Conservation (phyloP, 208 protist species). For the Trypanosoma conorhini region DNA sequence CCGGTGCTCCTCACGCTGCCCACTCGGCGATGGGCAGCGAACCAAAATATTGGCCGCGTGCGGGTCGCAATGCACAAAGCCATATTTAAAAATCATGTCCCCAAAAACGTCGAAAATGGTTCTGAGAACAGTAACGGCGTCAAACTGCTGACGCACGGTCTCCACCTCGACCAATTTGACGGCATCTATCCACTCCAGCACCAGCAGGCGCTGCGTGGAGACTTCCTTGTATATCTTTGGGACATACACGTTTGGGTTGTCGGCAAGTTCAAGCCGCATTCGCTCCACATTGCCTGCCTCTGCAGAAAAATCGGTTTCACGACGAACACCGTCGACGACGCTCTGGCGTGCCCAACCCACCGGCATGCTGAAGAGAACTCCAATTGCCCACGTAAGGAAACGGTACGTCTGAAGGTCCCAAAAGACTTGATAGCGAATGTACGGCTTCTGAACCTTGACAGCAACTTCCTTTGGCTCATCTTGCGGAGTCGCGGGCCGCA, state of each 20-base stretch:
- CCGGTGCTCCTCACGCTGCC: not conserved
- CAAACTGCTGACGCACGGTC: conserved; percentile 47
- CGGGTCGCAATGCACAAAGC: conserved; percentile 94
- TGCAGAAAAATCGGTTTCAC: conserved; percentile 84
- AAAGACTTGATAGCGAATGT: conserved; percentile 69
- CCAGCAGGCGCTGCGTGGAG: conserved; percentile 74
- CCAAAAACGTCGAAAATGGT: conserved; percentile 88
- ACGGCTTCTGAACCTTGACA: conserved; percentile 95
- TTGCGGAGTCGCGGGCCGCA: conserved; percentile 31
- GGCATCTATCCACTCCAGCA: conserved; percentile 94
- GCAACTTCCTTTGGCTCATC: conserved; percentile 63
- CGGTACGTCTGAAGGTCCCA: conserved; percentile 85
- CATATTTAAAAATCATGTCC: conserved; percentile 94
- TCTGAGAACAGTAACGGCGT: conserved; percentile 47
- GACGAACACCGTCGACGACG: conserved; percentile 66
- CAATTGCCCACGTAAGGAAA: conserved; percentile 58
- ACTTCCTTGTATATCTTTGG: conserved; percentile 56
- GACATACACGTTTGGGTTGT: conserved; percentile 53
- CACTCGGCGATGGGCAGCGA: conserved; percentile 27
- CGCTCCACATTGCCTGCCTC: conserved; percentile 75
- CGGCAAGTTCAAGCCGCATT: conserved; percentile 45
- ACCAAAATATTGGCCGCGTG: conserved; percentile 95
- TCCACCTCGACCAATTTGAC: conserved; percentile 73
- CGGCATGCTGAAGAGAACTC: conserved; percentile 74
- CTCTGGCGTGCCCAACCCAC: conserved; percentile 69